phyloP scores from a whole-genome alignment of 768 basidiomycete genomes.

The Amanita molliuscula region DNA sequence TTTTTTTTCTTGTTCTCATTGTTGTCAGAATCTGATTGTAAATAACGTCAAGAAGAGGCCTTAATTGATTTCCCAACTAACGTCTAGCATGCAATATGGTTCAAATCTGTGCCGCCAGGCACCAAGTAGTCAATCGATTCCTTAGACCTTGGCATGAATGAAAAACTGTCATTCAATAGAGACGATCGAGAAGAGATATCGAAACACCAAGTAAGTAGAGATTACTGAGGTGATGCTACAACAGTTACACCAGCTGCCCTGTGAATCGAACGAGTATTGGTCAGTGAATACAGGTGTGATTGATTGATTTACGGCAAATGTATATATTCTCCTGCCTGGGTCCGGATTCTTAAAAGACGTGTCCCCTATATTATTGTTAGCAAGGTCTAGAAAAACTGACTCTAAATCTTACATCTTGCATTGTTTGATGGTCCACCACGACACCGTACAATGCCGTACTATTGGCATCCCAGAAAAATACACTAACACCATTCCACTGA shows the following conservation, averaged over 20 bases:
- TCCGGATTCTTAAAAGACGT: slow-evolving; percentile 13
- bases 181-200: background rate
- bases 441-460: slow-evolving; percentile 15
- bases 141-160: background rate
- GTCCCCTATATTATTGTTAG: slow-evolving; percentile 10
- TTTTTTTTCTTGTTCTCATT: background rate
- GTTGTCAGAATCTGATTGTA: slow-evolving; percentile 58
- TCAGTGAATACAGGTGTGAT: background rate
- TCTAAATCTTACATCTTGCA: slow-evolving; percentile 11
- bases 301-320: slow-evolving; percentile 15
- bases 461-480: slow-evolving; percentile 17
- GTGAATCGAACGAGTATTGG: slow-evolving; percentile 1
- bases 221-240: slow-evolving; percentile 6
- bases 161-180: background rate
- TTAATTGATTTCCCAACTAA: slow-evolving; percentile 11
- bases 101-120: background rate
- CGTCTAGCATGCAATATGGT: background rate
- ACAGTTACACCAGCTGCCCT: slow-evolving; percentile 16
- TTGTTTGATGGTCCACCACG: slow-evolving; percentile 10
- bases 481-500: slow-evolving; percentile 13
- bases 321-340: slow-evolving; percentile 13
- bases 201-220: background rate
- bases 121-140: background rate
- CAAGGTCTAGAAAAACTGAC: background rate
- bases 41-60: slow-evolving; percentile 57